These are phyloP conservation scores for Phytophthora pinifolia DNA, from an alignment of 352 stramenopile species.

Conservation along the genomic window DNA sequence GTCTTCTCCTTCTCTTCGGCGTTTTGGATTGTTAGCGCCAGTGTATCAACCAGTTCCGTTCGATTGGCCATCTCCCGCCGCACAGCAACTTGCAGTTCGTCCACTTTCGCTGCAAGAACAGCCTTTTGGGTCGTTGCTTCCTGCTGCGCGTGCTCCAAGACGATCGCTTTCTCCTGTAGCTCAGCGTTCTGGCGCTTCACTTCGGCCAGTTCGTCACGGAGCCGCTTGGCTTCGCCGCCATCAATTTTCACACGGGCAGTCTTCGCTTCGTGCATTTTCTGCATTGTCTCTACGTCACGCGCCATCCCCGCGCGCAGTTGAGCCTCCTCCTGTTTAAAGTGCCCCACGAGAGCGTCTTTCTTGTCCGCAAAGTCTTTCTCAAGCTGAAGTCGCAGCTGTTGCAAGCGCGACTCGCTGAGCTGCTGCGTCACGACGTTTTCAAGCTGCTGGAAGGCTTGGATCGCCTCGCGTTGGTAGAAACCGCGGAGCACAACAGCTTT, in stretches of 20 bases:
- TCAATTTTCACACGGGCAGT: constrained; percentile 65
- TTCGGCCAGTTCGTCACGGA: constrained; percentile 45
- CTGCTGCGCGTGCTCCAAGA: constrained; percentile 48
- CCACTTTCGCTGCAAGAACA: constrained; percentile 46
- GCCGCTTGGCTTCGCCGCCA: constrained; percentile 50
- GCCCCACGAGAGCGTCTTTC: constrained; percentile 55
- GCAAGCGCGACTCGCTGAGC: constrained; percentile 56
- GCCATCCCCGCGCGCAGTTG: constrained; percentile 60
- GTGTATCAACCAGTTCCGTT: constrained; percentile 74
- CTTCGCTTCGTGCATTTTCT: constrained; percentile 67
- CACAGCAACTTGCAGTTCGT: constrained; percentile 52
- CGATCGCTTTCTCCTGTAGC: constrained; percentile 44
- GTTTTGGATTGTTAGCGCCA: constrained; percentile 60
- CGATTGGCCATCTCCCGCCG: constrained; percentile 63
- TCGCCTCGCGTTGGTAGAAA: constrained; percentile 60
- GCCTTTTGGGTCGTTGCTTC: constrained; percentile 34
- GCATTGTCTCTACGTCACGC: constrained; percentile 66
- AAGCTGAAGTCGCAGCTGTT: constrained; percentile 50
- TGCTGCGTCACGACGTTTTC: constrained; percentile 49
- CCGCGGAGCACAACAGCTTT: constrained; percentile 50
- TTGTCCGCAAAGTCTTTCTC: constrained; percentile 62
- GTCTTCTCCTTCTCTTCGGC: constrained; percentile 52
- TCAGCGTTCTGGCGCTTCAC: constrained; percentile 39
- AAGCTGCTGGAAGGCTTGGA: constrained; percentile 55
- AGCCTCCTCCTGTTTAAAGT: constrained; percentile 67